Conservation (phyloP, 768 basidiomycete genomes). For the Mycena amicta region DNA sequence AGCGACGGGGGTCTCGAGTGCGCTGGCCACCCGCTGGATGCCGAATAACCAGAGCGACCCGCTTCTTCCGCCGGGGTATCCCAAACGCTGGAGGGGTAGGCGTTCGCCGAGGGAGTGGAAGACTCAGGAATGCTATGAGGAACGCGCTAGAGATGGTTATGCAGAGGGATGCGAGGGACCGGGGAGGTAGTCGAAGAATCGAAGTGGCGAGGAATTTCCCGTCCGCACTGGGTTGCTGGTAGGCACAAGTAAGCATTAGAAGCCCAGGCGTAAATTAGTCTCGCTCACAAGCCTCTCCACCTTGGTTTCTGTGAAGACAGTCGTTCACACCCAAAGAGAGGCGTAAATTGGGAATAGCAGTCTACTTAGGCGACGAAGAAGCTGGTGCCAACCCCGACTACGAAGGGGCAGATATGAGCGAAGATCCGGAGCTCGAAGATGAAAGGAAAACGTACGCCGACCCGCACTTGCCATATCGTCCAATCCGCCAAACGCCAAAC, state of each 20-base stretch:
- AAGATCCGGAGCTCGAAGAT: not conserved
- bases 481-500: slow-evolving; percentile 8
- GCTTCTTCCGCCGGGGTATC: not conserved
- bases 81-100: not conserved
- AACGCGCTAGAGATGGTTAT: slow-evolving; percentile 1
- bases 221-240: not conserved
- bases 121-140: slow-evolving; percentile 10
- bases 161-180: not conserved
- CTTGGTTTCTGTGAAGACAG: no score
- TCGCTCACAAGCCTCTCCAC: no score
- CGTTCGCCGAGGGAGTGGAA: slow-evolving; percentile 13
- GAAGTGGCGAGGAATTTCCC: not conserved
- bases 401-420: not conserved
- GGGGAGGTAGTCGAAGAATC: slow-evolving; percentile 1
- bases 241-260: no score
- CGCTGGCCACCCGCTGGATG: slow-evolving; percentile 13
- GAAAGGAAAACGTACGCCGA: not conserved
- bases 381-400: slow-evolving; percentile 19
- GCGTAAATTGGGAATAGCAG: no score
- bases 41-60: slow-evolving; percentile 17
- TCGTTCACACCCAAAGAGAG: no score
- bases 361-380: slow-evolving; percentile 13
- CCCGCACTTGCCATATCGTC: slow-evolving; percentile 7
- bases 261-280: no score
- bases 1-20: slow-evolving; percentile 3